A percentile compares a stretch with the other conserved stretches of the same genome.
Conservation (phyloP, 169 alveolate genomes). For the Plasmodium sp. region DNA sequence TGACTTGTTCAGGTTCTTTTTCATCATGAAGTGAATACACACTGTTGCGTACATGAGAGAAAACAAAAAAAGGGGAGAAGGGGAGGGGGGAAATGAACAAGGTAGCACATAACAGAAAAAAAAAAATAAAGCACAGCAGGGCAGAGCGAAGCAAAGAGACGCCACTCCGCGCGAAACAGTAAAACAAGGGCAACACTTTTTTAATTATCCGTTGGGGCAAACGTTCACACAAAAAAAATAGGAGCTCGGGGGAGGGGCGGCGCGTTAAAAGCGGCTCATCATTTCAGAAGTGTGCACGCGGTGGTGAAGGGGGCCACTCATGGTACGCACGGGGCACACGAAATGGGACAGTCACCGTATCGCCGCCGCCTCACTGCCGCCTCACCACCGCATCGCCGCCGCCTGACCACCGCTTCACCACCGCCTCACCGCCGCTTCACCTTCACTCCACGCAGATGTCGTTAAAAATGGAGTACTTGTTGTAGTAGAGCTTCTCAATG, state of each 20-base stretch:
- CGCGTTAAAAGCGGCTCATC: neutral
- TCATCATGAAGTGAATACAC: neutral
- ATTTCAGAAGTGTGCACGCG: neutral
- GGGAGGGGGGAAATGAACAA: neutral
- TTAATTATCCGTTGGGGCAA: neutral
- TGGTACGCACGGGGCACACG: neutral
- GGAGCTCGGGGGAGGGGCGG: neutral
- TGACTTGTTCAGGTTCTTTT: neutral
- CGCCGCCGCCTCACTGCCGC: too few species aligned
- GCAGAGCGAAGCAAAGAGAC: neutral
- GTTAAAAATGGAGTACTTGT: conserved; percentile 70
- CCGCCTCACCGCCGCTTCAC: neutral
- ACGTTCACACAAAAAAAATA: neutral
- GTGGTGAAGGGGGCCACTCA: neutral
- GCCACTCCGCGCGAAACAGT: neutral
- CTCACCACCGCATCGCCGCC: neutral
- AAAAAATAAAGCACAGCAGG: neutral
- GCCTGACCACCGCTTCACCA: neutral
- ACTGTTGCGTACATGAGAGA: neutral
- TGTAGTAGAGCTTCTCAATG: conserved; percentile 68
- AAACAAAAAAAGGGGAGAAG: neutral
- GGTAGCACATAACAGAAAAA: neutral
- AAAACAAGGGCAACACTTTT: neutral
- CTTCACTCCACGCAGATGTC: conserved; percentile 73
- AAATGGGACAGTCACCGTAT: neutral